Base-by-base conservation (phyloP, 768 basidiomycete species). In the Termitomyces sp. region DNA sequence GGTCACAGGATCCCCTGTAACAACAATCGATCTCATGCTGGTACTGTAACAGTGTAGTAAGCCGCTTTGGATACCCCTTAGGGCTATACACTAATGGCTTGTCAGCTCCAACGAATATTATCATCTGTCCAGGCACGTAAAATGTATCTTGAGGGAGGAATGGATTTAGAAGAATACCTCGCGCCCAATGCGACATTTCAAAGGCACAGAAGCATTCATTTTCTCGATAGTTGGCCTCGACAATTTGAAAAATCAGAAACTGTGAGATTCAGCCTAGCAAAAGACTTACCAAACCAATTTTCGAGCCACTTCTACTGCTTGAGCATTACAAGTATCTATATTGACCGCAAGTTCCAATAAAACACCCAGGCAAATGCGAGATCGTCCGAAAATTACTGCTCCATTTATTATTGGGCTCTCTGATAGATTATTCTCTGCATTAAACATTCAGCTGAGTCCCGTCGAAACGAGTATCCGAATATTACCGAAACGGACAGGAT, bases 321-420 rank as follows among this genome's bases (percentile, higher is more conserved):
- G 7, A 16, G 24, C 24, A 47, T 47, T 15, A 7, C 1, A 27
- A 18, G n/a, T 47, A 20, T 57, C 47, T 22, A 39, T 16, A 27
- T n/a, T 15, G 13, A 34, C 55, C 18, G 37, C 24, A 3, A 49
- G 36, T 31, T 57, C 55, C 37, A 57, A 27, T 7, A 57, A 24
- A 9, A 57, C 56, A 20, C 56, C 56, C 4, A 31, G 56, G 24
- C 56, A 41, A 13, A 57, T 12, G 18, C 56, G 47, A 16, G 56
- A 57, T 3, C 56, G 36, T 41, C 56, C 56, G 6, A 57, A 57
- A 5, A 57, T 57, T 1, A 57, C 56, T 31, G 56, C 56, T 41
- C 47, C 47, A 1, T 22, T 50, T n/a, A 57, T 49, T 13, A n/a
- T 3, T 49, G 34, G 48, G 31, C 47, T 57, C 36, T 41, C 47